Evolutionary conservation across 192 early-diverging fungal species (phyloP), one percentile per base, ranked within the genome.

Genomic region (Backusella macrospora): DNA sequence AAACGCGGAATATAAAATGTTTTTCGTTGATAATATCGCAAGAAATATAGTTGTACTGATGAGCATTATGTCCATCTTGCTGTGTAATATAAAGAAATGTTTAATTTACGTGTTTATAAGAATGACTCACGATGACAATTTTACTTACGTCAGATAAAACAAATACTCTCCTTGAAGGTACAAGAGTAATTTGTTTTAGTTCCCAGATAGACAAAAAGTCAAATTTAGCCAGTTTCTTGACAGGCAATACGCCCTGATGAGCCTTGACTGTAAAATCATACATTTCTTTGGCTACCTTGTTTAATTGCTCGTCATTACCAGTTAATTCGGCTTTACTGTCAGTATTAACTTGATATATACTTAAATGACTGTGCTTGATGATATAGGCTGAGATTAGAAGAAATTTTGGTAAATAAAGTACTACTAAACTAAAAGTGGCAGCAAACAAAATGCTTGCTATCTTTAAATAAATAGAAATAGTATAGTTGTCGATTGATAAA

Each of bases 131-230:
- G 4, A 40, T 37, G 15, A 21, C 16, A 26, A 59, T 26, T 15
- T 26, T 59, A 43, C 78, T 74, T 72, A 79, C 78, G 23, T 64
- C 34, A 15, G 70, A 26, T 15, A 79, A 18, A 14, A 79, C 40
- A 75, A 79, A 79, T 21, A 40, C 42, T 8, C 49, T 46, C 10
- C 62, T 79, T 8, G 38, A 37, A 1, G 78, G 78, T 40, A 79
- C 49, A 40, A 79, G 40, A 3, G 75, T 59, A n/a, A 79, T n/a
- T 7, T 70, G 65, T 46, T 75, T 70, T 29, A 79, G 45, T 38
- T 79, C 68, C 78, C 78, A 79, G 5, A 79, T 74, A 18, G 78
- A 71, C 26, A 79, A 74, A 8, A 79, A 71, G 14, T 62, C 62
- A 26, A 68, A 75, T 40, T 69, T 29, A 10, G 49, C 45, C 48